Evolutionary conservation across 495 filamentous ascomycete species (phyloP), one percentile per base, ranked within the genome.

Genomic region (Podospora australis): DNA sequence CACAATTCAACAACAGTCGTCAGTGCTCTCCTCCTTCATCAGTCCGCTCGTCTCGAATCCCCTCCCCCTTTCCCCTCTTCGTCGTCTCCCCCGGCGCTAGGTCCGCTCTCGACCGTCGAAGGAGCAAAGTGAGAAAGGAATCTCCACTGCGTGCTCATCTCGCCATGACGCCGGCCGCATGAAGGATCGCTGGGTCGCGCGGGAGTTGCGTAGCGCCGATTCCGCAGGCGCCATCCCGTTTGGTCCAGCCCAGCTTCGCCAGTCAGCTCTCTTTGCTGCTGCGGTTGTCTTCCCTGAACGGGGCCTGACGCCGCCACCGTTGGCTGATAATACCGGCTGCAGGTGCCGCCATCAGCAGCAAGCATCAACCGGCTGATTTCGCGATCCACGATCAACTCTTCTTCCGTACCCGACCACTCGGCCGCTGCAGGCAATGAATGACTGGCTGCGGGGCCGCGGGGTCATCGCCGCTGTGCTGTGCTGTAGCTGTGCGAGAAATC

Each of bases 121-220:
- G n/a, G n/a, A n/a, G n/a, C n/a, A n/a, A n/a, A n/a, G n/a, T n/a
- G n/a, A n/a, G n/a, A n/a, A n/a, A n/a, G n/a, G n/a, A n/a, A n/a
- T 54, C 40, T 35, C 45, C 39, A 22, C 39, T 39, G 41, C 46
- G 44, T 39, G 10, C 10, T 38, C 32, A 32, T 45, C 39, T 39
- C 45, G 32, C 46, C 46, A 54, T 50, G 52, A 40, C 19, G 46
- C 40, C 22, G 22, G 40, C 40, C 40, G 23, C 52, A 46, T 54
- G 43, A 42, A 54, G 52, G 52, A 54, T 54, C 46, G 41, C 41
- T 49, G 46, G 40, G 39, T 46, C 23, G 42, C 23, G 13, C 47
- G 41, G 35, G 46, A 49, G 46, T 26, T 35, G 51, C 45, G 25
- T 39, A 44, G 40, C 50, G 44, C 29, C 29, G 24, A 28, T 38